Conservation (phyloP, 140 eudicot species). For the Anethum foeniculum region DNA sequence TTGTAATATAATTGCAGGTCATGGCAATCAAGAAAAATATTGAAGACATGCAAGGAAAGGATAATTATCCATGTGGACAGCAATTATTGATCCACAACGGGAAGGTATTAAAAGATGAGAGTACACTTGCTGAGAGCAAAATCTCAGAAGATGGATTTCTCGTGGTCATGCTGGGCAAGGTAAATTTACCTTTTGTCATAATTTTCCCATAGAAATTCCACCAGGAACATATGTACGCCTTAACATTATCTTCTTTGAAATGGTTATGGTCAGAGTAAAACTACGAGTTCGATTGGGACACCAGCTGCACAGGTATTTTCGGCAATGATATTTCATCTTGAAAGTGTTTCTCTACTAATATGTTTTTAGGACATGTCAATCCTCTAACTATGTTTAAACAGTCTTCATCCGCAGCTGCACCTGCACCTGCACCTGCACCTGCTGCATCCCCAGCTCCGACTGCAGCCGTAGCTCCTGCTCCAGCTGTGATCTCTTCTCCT, state of each 20-base stretch:
- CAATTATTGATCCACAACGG: constrained; percentile 91
- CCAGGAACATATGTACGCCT: not conserved
- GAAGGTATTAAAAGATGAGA: constrained; percentile 90
- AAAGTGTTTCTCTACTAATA: not conserved
- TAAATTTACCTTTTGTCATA: constrained; percentile 17
- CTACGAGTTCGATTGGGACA: constrained; percentile 40
- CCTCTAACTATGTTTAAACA: constrained; percentile 28
- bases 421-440: constrained; percentile 25
- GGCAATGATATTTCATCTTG: constrained; percentile 2
- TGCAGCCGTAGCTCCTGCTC: not conserved
- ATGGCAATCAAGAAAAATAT: constrained; percentile 88
- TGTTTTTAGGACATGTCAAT: not conserved
- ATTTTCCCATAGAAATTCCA: not conserved
- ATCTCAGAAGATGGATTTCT: constrained; percentile 93
- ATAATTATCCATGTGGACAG: constrained; percentile 89
- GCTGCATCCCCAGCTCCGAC: constrained; percentile 14
- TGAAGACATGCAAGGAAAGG: constrained; percentile 92
- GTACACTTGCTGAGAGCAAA: constrained; percentile 82
- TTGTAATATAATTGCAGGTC: constrained; percentile 32
- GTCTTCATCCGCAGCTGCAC: constrained; percentile 37
- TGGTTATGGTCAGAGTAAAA: constrained; percentile 49
- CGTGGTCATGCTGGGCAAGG: constrained; percentile 99
- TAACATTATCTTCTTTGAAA: not conserved
- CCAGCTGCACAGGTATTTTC: constrained; percentile 69
- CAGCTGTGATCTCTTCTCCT: not conserved